phyloP scores from a whole-genome alignment of 495 filamentous ascomycete genomes.

The Annulohypoxylon bovei region DNA sequence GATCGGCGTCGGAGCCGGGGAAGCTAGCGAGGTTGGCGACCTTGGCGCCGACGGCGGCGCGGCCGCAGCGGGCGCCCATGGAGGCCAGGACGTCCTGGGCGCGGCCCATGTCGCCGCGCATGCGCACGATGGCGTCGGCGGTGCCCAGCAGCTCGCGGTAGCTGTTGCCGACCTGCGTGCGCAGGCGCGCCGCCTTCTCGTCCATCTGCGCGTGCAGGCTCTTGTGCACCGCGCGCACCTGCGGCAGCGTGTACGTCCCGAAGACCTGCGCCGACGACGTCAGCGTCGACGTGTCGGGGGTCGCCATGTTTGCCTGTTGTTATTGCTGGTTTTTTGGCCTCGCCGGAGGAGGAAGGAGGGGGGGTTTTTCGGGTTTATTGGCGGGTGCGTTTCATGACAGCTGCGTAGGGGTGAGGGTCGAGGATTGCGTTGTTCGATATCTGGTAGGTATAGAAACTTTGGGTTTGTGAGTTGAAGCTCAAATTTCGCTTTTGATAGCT shows the following conservation, averaged over 20 bases:
- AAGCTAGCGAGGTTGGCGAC: conserved; percentile 69
- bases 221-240: conserved; percentile 69
- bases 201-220: conserved; percentile 65
- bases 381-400: too few relatives aligned
- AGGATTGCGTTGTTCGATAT: not conserved
- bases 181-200: conserved; percentile 86
- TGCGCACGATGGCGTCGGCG: conserved; percentile 88
- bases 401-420: too few relatives aligned
- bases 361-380: not conserved
- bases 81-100: conserved; percentile 75
- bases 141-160: conserved; percentile 94
- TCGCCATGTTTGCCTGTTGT: conserved; percentile 44
- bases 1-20: conserved; percentile 33
- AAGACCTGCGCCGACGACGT: conserved; percentile 81
- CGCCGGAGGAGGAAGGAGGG: too few relatives aligned
- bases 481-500: not conserved
- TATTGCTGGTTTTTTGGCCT: not conserved
- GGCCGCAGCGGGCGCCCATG: conserved; percentile 82
- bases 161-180: conserved; percentile 90
- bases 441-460: not conserved
- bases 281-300: conserved; percentile 56
- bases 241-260: conserved; percentile 71
- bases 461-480: too few relatives aligned
- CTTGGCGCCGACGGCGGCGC: conserved; percentile 74
- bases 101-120: conserved; percentile 79